These are phyloP conservation scores for Fomitopsis pinicola DNA, from an alignment of 1,284 basidiomycete genomes.

Conservation along the genomic window DNA sequence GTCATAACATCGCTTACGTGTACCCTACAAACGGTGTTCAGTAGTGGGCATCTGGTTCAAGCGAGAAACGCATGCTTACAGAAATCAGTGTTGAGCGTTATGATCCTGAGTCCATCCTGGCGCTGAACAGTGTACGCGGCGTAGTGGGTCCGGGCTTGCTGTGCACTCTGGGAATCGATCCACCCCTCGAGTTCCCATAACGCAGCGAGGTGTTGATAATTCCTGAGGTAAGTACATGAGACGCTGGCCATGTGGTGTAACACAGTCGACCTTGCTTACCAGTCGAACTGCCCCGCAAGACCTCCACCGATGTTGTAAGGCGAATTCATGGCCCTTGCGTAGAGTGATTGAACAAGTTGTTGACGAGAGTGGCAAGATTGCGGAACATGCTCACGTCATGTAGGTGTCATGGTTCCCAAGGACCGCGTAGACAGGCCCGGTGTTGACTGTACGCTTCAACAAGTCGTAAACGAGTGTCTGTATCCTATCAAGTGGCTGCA, in stretches of 20 bases:
- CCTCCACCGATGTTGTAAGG: slow-evolving; percentile 50
- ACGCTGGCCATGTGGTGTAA: not conserved
- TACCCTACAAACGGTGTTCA: not conserved
- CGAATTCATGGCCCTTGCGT: slow-evolving; percentile 55
- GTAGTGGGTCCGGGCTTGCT: slow-evolving; percentile 66
- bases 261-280: slow-evolving; percentile 34
- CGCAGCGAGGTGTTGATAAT: slow-evolving; percentile 67
- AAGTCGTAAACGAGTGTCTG: slow-evolving; percentile 64
- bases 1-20: too few relatives aligned
- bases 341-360: not conserved
- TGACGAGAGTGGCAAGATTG: too few relatives aligned
- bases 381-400: slow-evolving; percentile 37
- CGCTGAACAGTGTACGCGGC: slow-evolving; percentile 74
- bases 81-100: slow-evolving; percentile 75
- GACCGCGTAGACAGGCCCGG: slow-evolving; percentile 66
- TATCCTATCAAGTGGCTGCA: not conserved
- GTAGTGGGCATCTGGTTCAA: too few relatives aligned
- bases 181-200: slow-evolving; percentile 73
- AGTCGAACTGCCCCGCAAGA: slow-evolving; percentile 58
- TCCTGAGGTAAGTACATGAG: slow-evolving; percentile 38
- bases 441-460: slow-evolving; percentile 54
- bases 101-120: slow-evolving; percentile 63
- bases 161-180: slow-evolving; percentile 52
- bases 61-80: slow-evolving; percentile 37
- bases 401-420: slow-evolving; percentile 76